A percentile compares a stretch with the other conserved stretches of the same genome.
Evolutionary conservation across 192 early-diverging fungal genomes (phyloP).

Genomic region (Coemansia asiatica): DNA sequence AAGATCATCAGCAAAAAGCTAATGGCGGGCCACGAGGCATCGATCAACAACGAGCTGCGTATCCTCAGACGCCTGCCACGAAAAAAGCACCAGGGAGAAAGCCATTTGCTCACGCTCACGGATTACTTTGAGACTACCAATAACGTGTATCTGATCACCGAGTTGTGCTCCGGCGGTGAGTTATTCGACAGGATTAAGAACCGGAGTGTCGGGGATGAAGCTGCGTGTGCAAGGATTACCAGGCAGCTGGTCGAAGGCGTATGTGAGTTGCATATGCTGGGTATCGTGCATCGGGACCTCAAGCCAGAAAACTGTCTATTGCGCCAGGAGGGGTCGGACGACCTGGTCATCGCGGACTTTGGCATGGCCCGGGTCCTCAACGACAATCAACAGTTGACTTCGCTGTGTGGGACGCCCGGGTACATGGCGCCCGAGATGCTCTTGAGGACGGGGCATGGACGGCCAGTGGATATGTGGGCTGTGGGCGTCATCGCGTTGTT

Average conservation of each 20-base stretch:
- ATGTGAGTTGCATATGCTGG: slow-evolving; percentile 79
- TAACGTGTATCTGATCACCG: slow-evolving; percentile 78
- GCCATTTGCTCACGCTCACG: slow-evolving; percentile 58
- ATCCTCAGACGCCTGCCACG: slow-evolving; percentile 69
- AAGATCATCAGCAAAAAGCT: slow-evolving; percentile 79
- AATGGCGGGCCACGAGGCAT: slow-evolving; percentile 67
- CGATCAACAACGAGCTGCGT: slow-evolving; percentile 73
- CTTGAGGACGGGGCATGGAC: slow-evolving; percentile 59
- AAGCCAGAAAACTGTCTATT: slow-evolving; percentile 83
- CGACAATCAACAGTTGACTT: slow-evolving; percentile 61
- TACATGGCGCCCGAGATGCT: slow-evolving; percentile 72
- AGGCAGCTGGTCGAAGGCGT: slow-evolving; percentile 76
- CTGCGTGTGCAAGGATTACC: slow-evolving; percentile 79
- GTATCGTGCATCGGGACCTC: slow-evolving; percentile 82
- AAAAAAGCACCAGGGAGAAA: slow-evolving; percentile 59
- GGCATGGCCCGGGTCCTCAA: slow-evolving; percentile 71
- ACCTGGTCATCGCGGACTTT: slow-evolving; percentile 80
- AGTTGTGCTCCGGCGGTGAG: slow-evolving; percentile 85
- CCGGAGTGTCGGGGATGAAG: slow-evolving; percentile 71
- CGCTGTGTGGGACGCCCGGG: slow-evolving; percentile 77
- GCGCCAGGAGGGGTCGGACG: slow-evolving; percentile 45
- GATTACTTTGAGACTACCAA: slow-evolving; percentile 82
- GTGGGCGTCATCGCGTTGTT: slow-evolving; percentile 77
- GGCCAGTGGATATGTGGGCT: slow-evolving; percentile 84
- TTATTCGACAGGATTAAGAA: slow-evolving; percentile 84